phyloP scores from a whole-genome alignment of 345 rosid species.

The Arabis alpina region DNA sequence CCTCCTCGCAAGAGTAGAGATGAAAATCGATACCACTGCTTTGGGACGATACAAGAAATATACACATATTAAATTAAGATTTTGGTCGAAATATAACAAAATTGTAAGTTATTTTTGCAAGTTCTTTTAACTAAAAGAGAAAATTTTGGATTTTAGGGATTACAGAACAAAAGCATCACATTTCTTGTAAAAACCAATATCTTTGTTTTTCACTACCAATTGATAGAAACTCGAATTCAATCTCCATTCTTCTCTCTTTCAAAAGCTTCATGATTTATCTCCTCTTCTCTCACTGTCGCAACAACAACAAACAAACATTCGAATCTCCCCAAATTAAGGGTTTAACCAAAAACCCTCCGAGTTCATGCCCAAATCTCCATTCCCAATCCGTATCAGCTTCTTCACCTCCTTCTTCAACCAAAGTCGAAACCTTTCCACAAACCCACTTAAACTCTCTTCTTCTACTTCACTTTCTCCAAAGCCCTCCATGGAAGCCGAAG shows the following conservation, averaged over 20 bases:
- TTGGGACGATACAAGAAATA: too few species aligned
- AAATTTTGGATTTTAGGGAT: too few species aligned
- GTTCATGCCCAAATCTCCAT: conserved; percentile 55
- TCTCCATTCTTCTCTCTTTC: neutral
- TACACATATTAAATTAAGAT: too few species aligned
- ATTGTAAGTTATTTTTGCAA: too few species aligned
- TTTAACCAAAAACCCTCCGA: conserved; percentile 37
- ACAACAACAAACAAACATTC: conserved; percentile 4
- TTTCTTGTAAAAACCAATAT: too few species aligned
- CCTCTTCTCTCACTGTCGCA: neutral
- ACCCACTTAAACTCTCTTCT: conserved; percentile 46
- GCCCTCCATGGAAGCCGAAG: conserved; percentile 33
- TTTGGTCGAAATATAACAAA: too few species aligned
- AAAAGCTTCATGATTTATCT: neutral
- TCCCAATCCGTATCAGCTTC: conserved; percentile 33
- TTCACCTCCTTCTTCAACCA: conserved; percentile 30
- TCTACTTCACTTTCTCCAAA: conserved; percentile 22
- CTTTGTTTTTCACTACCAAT: neutral
- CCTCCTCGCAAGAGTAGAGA: too few species aligned
- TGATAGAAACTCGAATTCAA: neutral
- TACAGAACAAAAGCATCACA: too few species aligned
- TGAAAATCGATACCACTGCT: too few species aligned
- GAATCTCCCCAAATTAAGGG: conserved; percentile 31
- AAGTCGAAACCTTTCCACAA: conserved; percentile 39
- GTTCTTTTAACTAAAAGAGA: too few species aligned